Conservation (phyloP, 441 rosid species). For the Syzygium syzygioides region DNA sequence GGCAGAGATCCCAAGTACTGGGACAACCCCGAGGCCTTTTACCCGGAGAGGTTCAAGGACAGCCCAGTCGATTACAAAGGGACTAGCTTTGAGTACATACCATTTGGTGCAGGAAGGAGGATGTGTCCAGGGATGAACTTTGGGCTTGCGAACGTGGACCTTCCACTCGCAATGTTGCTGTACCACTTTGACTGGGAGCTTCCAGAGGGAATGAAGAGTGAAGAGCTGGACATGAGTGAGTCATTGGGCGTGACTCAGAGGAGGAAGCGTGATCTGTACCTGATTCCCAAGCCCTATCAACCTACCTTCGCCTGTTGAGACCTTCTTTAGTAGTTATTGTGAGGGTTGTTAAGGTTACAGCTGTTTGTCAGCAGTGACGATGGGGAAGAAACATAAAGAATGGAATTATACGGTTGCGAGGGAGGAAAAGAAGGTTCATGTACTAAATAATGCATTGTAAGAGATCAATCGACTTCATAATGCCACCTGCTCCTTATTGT, state of each 20-base stretch:
- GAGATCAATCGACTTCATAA: neutral
- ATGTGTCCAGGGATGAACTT: neutral
- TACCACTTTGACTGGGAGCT: constrained; percentile 21
- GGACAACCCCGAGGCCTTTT: neutral
- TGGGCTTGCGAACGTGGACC: neutral
- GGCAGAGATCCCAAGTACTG: neutral
- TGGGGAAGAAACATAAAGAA: neutral
- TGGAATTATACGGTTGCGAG: neutral
- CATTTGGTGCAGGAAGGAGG: neutral
- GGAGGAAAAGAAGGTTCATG: neutral
- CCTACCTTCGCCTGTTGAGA: neutral
- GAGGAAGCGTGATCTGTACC: constrained; percentile 13
- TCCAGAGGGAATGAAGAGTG: constrained; percentile 1
- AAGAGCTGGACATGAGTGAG: constrained; percentile 18
- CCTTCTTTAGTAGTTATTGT: neutral
- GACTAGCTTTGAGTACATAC: neutral
- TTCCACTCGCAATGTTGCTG: neutral
- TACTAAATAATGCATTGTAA: neutral
- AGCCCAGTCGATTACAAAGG: neutral
- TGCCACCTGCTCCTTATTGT: neutral
- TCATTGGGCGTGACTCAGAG: constrained; percentile 1
- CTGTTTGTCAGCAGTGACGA: neutral
- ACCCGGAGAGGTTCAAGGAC: neutral
- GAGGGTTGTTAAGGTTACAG: neutral
- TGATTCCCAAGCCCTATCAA: constrained; percentile 10